Percentiles rank a stretch among this genome's conserved stretches.
Conservation (phyloP, 768 basidiomycete genomes). For the Pleurotus platypus region DNA sequence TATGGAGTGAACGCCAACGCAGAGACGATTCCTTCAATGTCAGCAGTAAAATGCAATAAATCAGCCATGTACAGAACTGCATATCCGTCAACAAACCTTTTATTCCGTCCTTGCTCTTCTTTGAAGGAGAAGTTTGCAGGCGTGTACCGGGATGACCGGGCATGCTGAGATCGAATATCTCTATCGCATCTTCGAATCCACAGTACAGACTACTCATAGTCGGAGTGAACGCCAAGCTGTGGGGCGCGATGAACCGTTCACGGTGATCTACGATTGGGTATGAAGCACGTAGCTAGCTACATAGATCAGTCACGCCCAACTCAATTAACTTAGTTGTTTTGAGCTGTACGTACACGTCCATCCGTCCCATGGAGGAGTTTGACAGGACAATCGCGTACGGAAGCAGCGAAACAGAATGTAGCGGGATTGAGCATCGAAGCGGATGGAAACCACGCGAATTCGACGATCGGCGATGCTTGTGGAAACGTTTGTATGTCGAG, state of each 20-base stretch:
- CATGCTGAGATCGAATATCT: slow-evolving; percentile 55
- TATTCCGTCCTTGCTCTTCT: slow-evolving; percentile 79
- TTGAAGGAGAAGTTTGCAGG: slow-evolving; percentile 64
- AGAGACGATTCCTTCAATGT: slow-evolving; percentile 75
- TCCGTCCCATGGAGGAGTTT: slow-evolving; percentile 78
- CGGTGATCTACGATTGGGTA: slow-evolving; percentile 91
- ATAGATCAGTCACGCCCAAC: not conserved
- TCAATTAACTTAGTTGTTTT: not conserved
- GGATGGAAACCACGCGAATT: slow-evolving; percentile 82
- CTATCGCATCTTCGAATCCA: slow-evolving; percentile 26
- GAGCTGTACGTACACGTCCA: slow-evolving; percentile 56
- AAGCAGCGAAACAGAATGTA: slow-evolving; percentile 80
- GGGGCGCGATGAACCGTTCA: slow-evolving; percentile 88
- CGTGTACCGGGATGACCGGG: slow-evolving; percentile 71
- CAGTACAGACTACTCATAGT: slow-evolving; percentile 65
- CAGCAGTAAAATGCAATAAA: not conserved
- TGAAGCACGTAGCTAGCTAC: slow-evolving; percentile 75
- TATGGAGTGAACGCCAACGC: slow-evolving; percentile 69
- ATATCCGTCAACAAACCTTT: slow-evolving; percentile 53
- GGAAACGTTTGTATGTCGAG: slow-evolving; percentile 15
- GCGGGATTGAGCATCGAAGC: slow-evolving; percentile 57
- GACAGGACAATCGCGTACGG: slow-evolving; percentile 81
- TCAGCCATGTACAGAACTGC: not conserved
- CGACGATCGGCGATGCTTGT: slow-evolving; percentile 73
- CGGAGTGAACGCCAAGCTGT: slow-evolving; percentile 75